Conservation (phyloP, 78 protist genomes). For the Tieghemostelium lacteum region DNA sequence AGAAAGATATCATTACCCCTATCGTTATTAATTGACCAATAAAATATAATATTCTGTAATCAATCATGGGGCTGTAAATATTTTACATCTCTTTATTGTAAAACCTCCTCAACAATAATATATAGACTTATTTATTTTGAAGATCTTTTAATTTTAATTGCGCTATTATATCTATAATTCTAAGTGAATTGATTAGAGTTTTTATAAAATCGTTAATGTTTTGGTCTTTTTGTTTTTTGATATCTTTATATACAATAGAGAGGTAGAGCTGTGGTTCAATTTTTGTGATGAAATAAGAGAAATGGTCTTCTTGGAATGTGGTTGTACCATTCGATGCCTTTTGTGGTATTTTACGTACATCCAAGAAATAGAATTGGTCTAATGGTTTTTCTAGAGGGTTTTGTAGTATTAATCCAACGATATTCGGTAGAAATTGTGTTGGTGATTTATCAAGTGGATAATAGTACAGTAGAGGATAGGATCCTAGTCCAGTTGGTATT, state of each 20-base stretch:
- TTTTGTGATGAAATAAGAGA: slow-evolving; percentile 36
- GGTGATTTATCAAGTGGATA: slow-evolving; percentile 58
- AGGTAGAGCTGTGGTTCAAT: slow-evolving; percentile 33
- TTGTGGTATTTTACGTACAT: slow-evolving; percentile 14
- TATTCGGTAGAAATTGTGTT: slow-evolving; percentile 57
- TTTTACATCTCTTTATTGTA: too few species aligned
- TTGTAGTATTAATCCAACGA: slow-evolving; percentile 34
- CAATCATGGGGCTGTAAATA: too few species aligned
- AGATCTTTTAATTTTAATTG: slow-evolving; percentile 1
- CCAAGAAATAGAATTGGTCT: slow-evolving; percentile 42
- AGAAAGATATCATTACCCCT: too few species aligned
- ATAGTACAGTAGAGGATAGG: slow-evolving; percentile 46
- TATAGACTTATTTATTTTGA: background rate
- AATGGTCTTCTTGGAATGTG: slow-evolving; percentile 7
- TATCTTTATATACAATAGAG: slow-evolving; percentile 31
- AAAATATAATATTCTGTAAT: too few species aligned
- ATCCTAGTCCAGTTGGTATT: slow-evolving; percentile 20
- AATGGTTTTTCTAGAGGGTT: slow-evolving; percentile 41
- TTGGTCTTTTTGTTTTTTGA: slow-evolving; percentile 62
- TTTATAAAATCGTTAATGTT: slow-evolving; percentile 41
- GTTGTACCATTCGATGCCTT: background rate
- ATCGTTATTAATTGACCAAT: too few species aligned
- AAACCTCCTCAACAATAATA: background rate
- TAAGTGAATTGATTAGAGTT: slow-evolving; percentile 3
- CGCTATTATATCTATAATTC: slow-evolving; percentile 19